Evolutionary conservation across 352 stramenopile species (phyloP), one percentile per base, ranked within the genome.

Genomic region (Hyaloperonospora brassicae): DNA sequence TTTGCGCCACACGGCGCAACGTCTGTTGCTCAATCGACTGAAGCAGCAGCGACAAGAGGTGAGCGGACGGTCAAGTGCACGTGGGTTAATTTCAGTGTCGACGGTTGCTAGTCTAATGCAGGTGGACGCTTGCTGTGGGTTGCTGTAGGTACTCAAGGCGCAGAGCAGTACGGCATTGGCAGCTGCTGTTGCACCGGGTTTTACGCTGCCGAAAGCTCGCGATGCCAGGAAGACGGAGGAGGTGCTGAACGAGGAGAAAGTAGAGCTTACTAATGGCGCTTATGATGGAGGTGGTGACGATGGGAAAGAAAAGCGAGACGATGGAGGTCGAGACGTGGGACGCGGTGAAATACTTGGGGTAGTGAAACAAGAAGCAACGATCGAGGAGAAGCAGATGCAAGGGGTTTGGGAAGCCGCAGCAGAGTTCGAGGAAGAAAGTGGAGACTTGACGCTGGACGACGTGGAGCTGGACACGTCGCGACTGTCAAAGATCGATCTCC

Each of bases 21-120:
- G 89, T 30, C 87, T 99, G 36, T 67, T 99, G 57, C 75, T 99
- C 10, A 98, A 97, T 48, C 69, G 92, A 30, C 55, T 93, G 11
- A 85, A 80, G 35, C 50, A 91, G 34, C 67, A 76, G 5, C 61
- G 63, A n/a, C 68, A 84, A 56, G 66, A 77, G 64, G 73, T 84
- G 51, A 30, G 31, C 10, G 22, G 7, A 41, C n/a, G 44, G 38
- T 48, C 45, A 24, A 53, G 17, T 17, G 17, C 17, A 17, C 17
- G 17, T 17, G 17, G 17, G 17, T 17, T 17, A 17, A 17, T 17
- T 17, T 17, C 17, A 17, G 17, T 17, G 17, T 17, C 17, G 17
- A 17, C 17, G 17, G 17, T 17, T 17, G 17, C 17, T 17, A 17
- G 17, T 17, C 17, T 17, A 17, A 17, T 17, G 17, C 17, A 17